phyloP scores from a whole-genome alignment of 2,329 filamentous ascomycete genomes.

The Sporothrix curviconia region DNA sequence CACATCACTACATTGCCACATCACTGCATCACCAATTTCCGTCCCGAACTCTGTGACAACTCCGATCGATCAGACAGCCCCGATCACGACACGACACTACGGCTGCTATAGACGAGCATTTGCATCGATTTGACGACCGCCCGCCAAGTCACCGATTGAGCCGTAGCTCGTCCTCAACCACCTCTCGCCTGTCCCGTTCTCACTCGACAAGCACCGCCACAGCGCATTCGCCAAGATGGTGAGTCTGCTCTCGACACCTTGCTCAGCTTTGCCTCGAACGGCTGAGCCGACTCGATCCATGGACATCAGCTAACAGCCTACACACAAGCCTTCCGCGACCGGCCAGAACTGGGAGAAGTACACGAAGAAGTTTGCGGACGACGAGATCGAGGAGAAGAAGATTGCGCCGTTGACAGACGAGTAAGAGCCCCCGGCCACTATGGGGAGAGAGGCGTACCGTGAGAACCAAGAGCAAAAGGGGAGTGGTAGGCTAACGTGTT shows the following conservation, averaged over 20 bases:
- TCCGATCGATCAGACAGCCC: no score
- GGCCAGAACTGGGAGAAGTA: slow-evolving; percentile 98
- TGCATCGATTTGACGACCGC: neutral
- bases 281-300: neutral
- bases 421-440: slow-evolving; percentile 42
- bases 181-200: neutral
- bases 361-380: slow-evolving; percentile 92
- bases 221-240: slow-evolving; percentile 33
- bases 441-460: neutral
- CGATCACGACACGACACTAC: neutral
- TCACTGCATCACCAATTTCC: neutral
- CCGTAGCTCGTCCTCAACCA: neutral
- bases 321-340: slow-evolving; percentile 87
- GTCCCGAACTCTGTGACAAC: neutral
- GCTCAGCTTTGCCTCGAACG: neutral
- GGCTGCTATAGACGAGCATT: neutral
- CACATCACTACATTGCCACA: neutral
- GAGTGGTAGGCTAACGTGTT: neutral
- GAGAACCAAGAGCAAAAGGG: neutral
- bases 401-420: slow-evolving; percentile 95
- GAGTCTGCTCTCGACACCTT: slow-evolving; percentile 18
- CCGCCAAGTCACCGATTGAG: neutral
- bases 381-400: slow-evolving; percentile 99
- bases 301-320: slow-evolving; percentile 20
- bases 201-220: neutral